Conservation (phyloP, 805 yeast genomes). For the Ogataea angusta region DNA sequence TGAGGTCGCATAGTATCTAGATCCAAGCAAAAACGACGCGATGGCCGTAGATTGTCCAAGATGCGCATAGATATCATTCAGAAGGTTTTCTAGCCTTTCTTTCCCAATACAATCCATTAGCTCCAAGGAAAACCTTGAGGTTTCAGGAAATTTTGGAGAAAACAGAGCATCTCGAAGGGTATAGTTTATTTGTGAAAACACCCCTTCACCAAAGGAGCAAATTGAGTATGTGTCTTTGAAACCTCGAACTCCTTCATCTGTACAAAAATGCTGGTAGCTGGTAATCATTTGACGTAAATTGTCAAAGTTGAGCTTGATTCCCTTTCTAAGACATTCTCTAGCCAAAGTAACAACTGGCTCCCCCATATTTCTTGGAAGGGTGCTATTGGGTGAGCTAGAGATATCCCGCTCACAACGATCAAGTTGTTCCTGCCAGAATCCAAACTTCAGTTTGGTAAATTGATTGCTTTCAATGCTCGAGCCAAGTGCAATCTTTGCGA, state of each 20-base stretch:
- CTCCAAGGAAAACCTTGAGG: slow-evolving; percentile 37
- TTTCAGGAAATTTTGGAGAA: slow-evolving; percentile 57
- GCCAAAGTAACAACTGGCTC: slow-evolving; percentile 67
- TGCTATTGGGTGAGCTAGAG: not conserved
- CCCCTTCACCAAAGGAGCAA: slow-evolving; percentile 78
- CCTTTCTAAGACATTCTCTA: slow-evolving; percentile 48
- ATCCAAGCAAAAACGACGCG: slow-evolving; percentile 59
- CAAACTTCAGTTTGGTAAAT: slow-evolving; percentile 54
- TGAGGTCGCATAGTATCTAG: slow-evolving; percentile 51
- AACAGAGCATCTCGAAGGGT: slow-evolving; percentile 56
- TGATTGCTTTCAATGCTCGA: slow-evolving; percentile 27
- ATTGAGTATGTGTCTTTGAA: slow-evolving; percentile 47
- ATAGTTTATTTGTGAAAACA: slow-evolving; percentile 70
- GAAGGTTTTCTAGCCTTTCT: slow-evolving; percentile 23
- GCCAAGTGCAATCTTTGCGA: slow-evolving; percentile 33
- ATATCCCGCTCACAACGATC: slow-evolving; percentile 34
- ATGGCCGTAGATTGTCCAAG: slow-evolving; percentile 79
- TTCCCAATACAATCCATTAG: slow-evolving; percentile 44
- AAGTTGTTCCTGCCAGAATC: slow-evolving; percentile 70
- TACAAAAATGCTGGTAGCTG: slow-evolving; percentile 53
- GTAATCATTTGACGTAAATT: slow-evolving; percentile 59
- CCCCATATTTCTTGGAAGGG: slow-evolving; percentile 25
- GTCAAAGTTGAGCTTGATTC: slow-evolving; percentile 47
- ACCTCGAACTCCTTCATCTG: slow-evolving; percentile 43
- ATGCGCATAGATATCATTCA: slow-evolving; percentile 70